A percentile compares a stretch with the other conserved stretches of the same genome.
These are phyloP conservation scores for Arxiozyma slooffiae DNA, from an alignment of 1,139 yeast genomes.

Conservation along the genomic window DNA sequence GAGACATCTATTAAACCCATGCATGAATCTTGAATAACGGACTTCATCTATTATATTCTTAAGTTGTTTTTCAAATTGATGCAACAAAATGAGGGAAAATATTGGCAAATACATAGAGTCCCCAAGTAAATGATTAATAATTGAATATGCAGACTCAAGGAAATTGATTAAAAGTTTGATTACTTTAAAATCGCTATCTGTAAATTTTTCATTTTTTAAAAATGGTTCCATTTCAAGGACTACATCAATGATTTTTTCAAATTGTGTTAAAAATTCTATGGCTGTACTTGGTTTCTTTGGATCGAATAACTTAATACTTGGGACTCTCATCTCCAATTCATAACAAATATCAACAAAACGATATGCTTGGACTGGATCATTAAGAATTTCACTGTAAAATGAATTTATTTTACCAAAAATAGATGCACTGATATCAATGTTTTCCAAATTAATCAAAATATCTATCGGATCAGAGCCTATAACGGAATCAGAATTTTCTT, in stretches of 20 bases:
- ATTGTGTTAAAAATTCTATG: conserved; percentile 7
- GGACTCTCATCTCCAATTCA: background rate
- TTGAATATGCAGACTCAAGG: background rate
- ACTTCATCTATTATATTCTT: background rate
- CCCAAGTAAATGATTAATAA: conserved; percentile 1
- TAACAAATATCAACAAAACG: conserved; percentile 6
- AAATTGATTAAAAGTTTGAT: background rate
- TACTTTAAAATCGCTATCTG: conserved; percentile 8
- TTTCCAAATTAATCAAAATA: conserved; percentile 8
- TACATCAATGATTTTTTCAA: conserved; percentile 7
- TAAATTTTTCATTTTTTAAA: conserved; percentile 9
- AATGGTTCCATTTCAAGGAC: conserved; percentile 7
- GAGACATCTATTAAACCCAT: conserved; percentile 4
- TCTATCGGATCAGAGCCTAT: conserved; percentile 5
- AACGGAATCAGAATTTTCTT: background rate
- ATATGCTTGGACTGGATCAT: conserved; percentile 2
- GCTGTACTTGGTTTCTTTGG: conserved; percentile 8
- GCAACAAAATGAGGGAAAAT: conserved; percentile 2
- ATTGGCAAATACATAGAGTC: conserved; percentile 2
- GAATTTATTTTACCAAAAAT: conserved; percentile 13
- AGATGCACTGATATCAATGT: conserved; percentile 10
- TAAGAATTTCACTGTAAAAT: conserved; percentile 8
- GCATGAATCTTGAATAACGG: conserved; percentile 4
- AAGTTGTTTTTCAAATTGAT: conserved; percentile 8
- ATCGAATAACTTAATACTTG: conserved; percentile 5